phyloP scores from a whole-genome alignment of 129 eudicot genomes.

The Chrysanthemum seticuspe region DNA sequence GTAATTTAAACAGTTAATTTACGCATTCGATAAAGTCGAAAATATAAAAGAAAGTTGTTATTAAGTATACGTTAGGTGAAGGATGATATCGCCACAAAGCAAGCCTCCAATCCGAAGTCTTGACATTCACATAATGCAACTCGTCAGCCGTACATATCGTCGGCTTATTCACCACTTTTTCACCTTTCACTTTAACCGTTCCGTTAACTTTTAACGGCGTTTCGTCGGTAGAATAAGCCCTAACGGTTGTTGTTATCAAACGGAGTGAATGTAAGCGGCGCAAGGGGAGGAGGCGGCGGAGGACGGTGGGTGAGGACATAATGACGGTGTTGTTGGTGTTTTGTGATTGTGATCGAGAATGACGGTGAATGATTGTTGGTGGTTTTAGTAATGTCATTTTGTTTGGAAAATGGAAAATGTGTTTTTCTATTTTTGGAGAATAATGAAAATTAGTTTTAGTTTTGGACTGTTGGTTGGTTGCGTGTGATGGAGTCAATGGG shows the following conservation, averaged over 20 bases:
- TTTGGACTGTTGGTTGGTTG: not conserved
- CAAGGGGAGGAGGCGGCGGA: constrained; percentile 37
- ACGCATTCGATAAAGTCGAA: no score
- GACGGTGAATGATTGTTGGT: not conserved
- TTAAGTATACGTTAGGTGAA: constrained; percentile 49
- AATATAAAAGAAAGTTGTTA: no score
- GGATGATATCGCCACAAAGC: constrained; percentile 94
- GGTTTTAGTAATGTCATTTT: constrained; percentile 26
- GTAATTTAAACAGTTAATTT: no score
- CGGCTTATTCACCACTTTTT: constrained; percentile 62
- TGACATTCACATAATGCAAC: constrained; percentile 75
- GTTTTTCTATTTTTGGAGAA: not conserved
- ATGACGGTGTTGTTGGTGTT: constrained; percentile 22
- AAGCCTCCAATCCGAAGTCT: constrained; percentile 71
- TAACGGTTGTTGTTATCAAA: constrained; percentile 12
- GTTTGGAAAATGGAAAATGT: not conserved
- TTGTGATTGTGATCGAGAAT: not conserved
- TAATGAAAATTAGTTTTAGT: no score
- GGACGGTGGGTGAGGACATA: constrained; percentile 34
- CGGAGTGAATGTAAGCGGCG: constrained; percentile 33
- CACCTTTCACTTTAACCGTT: constrained; percentile 8
- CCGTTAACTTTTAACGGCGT: not conserved
- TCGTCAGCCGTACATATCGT: constrained; percentile 90
- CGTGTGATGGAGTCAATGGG: constrained; percentile 29
- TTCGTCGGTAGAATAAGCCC: constrained; percentile 52